Percentiles rank a stretch among this genome's conserved stretches.
phyloP scores from a whole-genome alignment of 768 basidiomycete species.

The Sporobolomyces roseus region DNA sequence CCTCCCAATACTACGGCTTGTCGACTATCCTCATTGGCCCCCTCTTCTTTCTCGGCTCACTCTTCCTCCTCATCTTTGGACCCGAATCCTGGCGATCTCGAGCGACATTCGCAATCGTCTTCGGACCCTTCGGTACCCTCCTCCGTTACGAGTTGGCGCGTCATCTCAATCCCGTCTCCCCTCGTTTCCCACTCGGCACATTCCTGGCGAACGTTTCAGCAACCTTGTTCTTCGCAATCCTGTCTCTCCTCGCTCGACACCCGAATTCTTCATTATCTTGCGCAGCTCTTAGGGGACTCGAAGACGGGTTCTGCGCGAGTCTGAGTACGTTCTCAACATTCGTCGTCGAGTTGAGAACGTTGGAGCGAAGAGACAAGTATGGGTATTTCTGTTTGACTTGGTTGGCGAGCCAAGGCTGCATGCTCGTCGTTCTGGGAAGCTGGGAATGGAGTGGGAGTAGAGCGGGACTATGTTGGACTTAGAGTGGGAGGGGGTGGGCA shows the following conservation, averaged over 20 bases:
- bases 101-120: slow-evolving; percentile 80
- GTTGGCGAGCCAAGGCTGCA: slow-evolving; percentile 63
- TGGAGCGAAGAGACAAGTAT: slow-evolving; percentile 60
- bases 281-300: slow-evolving; percentile 70
- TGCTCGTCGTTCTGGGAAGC: slow-evolving; percentile 70
- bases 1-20: slow-evolving; percentile 47
- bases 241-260: slow-evolving; percentile 58
- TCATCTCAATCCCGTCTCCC: slow-evolving; percentile 62
- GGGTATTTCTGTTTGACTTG: slow-evolving; percentile 69
- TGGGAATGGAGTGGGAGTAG: slow-evolving; percentile 37
- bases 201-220: slow-evolving; percentile 70
- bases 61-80: slow-evolving; percentile 70
- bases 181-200: slow-evolving; percentile 71
- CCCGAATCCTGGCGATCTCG: slow-evolving; percentile 61
- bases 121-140: slow-evolving; percentile 82
- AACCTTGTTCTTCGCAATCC: slow-evolving; percentile 73
- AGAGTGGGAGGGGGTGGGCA: neutral
- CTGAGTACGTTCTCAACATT: slow-evolving; percentile 93
- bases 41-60: slow-evolving; percentile 56
- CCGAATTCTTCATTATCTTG: slow-evolving; percentile 52
- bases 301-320: slow-evolving; percentile 92
- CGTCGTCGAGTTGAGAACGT: slow-evolving; percentile 66
- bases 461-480: slow-evolving; percentile 7
- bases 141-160: slow-evolving; percentile 74
- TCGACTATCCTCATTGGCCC: slow-evolving; percentile 53